Evolutionary conservation across 768 basidiomycete genomes (phyloP), one percentile per base, ranked within the genome.

Genomic region (Rubroboletus satanas): DNA sequence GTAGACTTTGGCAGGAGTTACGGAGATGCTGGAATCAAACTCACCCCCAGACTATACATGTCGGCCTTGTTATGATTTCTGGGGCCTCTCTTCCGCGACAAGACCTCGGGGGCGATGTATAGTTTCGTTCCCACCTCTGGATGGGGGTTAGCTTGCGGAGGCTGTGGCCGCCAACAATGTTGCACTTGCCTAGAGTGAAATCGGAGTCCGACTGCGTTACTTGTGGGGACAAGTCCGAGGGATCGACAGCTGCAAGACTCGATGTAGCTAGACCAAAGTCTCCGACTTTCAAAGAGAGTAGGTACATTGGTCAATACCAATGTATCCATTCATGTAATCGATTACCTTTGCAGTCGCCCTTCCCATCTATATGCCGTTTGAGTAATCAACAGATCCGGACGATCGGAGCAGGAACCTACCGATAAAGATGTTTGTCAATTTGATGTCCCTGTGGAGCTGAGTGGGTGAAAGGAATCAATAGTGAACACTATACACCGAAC

Each of bases 201-300:
- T 92, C 90, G 1, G 80, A 74, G 54, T 89, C 83, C 11, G 73
- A 68, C 17, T 71, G 65, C 21, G 73, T 63, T 1, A 72, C 69
- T 42, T 77, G 75, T 2, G 78, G 76, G 8, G 79, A 76, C 28
- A 87, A 72, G 65, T 87, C 84, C 0, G 85, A 83, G 21, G 87
- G 86, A 53, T 91, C 90, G 7, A 90, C 83, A 32, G 85, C 87
- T 4, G 87, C 87, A 17, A 90, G 74, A 67, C 85, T 88, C 1
- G 88, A 88, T 0, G 92, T 93, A 3, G 92, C 91, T 6, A 97
- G 77, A 31, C 94, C 95, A 65, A 97, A 98, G 67, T 98, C 95
- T 17, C 94, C 94, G 37, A 98, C 88, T 85, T 51, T 38, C 45
- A 33, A 49, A 7, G 53, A 45, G 26, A 41, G 44, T 39, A 39